Base-by-base conservation (phyloP, 2,329 filamentous ascomycete genomes). In the Aureobasidium namibiae region DNA sequence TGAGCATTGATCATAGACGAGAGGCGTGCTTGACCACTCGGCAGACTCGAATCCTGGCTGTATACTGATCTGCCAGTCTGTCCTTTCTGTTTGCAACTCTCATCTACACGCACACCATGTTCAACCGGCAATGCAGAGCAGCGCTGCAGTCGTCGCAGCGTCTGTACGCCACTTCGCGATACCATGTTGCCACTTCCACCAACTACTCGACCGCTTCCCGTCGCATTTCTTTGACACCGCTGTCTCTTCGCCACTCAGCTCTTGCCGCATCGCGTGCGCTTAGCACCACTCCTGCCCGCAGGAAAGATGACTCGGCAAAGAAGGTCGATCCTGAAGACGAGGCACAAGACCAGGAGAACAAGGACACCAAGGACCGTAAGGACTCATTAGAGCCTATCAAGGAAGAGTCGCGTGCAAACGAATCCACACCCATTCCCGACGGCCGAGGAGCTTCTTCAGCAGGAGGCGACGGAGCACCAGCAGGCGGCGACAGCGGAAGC, bases 61-160 rank as follows among this genome's bases (percentile, higher is more conserved):
- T n/a, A n/a, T n/a, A n/a, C n/a, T n/a, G n/a, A 18, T 11, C 24
- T 18, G 52, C 38, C 52, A 56, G 39, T 31, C 54, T 57, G 54
- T 57, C 54, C 54, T 57, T 57, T 57, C 54, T 57, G 41, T 21
- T 33, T 54, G n/a, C 16, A 2, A 5, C 24, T 14, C 2, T 39
- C 16, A 7, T 23, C 14, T 4, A n/a, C 26, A n/a, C 11, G 4
- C 26, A 21, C 53, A 39, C 16, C 60, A 63, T 63, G 62, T 59
- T 61, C 73, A 82, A 80, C 65, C 73, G 85, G 68, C 81, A 82
- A 74, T 86, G 83, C 83, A 80, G 82, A 76, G 75, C 77, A 73
- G 82, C 80, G 66, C 75, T 71, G 61, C 64, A 67, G 33, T 65
- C 69, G 33, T 65, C 66, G 34, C 64, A 65, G 41, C 63, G 68